Evolutionary conservation across 768 basidiomycete species (phyloP).

Genomic region (Holtermanniella nyarrowii): DNA sequence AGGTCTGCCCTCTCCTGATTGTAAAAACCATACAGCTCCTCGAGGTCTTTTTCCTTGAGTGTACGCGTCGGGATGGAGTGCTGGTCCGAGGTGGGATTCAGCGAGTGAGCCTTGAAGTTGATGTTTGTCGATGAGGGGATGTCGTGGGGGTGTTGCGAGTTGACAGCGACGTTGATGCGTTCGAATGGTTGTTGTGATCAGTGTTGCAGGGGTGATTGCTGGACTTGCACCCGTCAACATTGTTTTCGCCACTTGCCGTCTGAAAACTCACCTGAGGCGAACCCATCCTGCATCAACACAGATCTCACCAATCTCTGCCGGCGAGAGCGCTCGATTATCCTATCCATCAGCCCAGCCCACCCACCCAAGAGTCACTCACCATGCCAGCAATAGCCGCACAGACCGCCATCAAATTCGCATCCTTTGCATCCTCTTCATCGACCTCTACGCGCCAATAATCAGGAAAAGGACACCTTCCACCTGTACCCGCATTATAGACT

Average conservation of each 20-base stretch:
- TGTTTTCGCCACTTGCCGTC: too few relatives aligned
- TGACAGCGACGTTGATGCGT: constrained; percentile 27
- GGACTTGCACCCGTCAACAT: too few relatives aligned
- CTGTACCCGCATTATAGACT: background rate
- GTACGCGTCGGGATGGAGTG: constrained; percentile 30
- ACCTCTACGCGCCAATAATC: constrained; percentile 22
- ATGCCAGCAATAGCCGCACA: constrained; percentile 19
- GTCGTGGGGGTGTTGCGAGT: constrained; percentile 13
- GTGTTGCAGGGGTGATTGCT: constrained; percentile 25
- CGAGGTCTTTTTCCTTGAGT: constrained; percentile 17
- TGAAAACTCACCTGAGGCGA: constrained; percentile 13
- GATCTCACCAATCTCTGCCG: constrained; percentile 27
- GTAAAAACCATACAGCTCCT: constrained; percentile 25
- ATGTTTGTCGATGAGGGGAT: constrained; percentile 22
- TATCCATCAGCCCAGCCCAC: constrained; percentile 5
- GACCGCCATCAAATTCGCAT: constrained; percentile 31
- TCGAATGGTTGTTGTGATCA: constrained; percentile 28
- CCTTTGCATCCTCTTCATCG: constrained; percentile 27
- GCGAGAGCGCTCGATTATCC: constrained; percentile 31
- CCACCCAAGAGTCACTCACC: constrained; percentile 12
- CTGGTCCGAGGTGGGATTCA: constrained; percentile 23
- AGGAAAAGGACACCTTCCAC: constrained; percentile 25
- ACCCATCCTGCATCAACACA: constrained; percentile 28
- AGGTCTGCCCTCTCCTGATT: constrained; percentile 10
- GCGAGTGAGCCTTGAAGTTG: constrained; percentile 28